Evolutionary conservation across 768 basidiomycete species (phyloP).

Genomic region (Strobilomyces dryophilus): DNA sequence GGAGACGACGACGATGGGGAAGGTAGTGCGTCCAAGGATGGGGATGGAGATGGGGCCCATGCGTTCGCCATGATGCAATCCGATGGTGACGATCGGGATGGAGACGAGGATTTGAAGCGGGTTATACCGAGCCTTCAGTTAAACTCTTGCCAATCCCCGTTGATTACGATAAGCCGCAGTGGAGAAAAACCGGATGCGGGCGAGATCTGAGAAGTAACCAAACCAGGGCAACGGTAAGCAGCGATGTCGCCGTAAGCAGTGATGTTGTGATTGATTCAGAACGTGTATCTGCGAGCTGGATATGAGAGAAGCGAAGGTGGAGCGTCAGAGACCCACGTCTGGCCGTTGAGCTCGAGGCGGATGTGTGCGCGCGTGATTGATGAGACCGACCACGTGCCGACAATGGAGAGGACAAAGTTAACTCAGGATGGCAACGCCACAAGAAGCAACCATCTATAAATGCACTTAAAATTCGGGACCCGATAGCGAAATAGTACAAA

Average conservation of each 20-base stretch:
- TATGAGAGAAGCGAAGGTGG: background rate
- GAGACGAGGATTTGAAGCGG: background rate
- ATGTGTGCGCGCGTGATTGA: background rate
- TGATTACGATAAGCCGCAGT: slow-evolving; percentile 23
- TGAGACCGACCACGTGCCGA: slow-evolving; percentile 7
- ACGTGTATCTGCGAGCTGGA: background rate
- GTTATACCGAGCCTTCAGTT: slow-evolving; percentile 1
- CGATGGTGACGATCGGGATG: slow-evolving; percentile 5
- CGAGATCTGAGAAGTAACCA: background rate
- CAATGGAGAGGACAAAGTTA: slow-evolving; percentile 2
- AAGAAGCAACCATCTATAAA: slow-evolving; percentile 13
- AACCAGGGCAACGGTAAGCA: background rate
- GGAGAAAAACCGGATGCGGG: slow-evolving; percentile 14
- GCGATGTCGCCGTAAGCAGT: background rate
- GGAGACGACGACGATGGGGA: slow-evolving; percentile 11
- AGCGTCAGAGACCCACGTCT: background rate
- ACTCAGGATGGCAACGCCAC: slow-evolving; percentile 8
- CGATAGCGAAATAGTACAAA: slow-evolving; percentile 24
- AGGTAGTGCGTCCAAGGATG: slow-evolving; percentile 4
- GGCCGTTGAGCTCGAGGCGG: background rate
- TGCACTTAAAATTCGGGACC: slow-evolving; percentile 14
- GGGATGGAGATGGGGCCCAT: slow-evolving; percentile 7
- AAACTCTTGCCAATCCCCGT: slow-evolving; percentile 5
- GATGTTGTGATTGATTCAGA: background rate
- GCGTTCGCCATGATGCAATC: slow-evolving; percentile 7